Percentiles rank a stretch among this genome's conserved stretches.
These are phyloP conservation scores for Aspergillus taichungensis DNA, from an alignment of 495 filamentous ascomycete genomes.

Conservation along the genomic window DNA sequence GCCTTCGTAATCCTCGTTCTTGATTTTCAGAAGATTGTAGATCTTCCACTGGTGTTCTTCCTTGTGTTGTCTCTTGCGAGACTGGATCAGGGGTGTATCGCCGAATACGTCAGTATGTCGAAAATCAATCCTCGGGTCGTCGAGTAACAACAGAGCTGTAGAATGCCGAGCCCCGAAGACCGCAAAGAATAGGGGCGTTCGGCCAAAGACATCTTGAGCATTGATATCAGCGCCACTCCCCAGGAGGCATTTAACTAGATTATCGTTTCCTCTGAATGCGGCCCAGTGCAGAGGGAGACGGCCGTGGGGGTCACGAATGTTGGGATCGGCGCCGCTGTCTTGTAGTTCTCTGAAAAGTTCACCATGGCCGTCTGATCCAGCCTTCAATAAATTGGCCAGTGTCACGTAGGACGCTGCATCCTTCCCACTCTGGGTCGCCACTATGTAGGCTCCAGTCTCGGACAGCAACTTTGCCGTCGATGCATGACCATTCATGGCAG, in stretches of 20 bases:
- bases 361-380: neutral
- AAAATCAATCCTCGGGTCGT: neutral
- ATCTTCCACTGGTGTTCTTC: neutral
- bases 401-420: conserved; percentile 1
- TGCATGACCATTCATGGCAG: neutral
- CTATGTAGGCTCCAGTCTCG: neutral
- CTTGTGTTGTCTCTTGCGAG: neutral
- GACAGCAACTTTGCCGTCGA: neutral
- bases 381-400: neutral
- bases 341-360: neutral
- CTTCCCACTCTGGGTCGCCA: neutral
- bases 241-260: conserved; percentile 2
- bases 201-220: conserved; percentile 4
- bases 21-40: neutral
- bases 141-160: neutral
- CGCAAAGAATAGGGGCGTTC: conserved; percentile 5
- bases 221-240: conserved; percentile 3
- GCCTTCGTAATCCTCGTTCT: neutral
- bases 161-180: neutral
- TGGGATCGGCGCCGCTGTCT: neutral
- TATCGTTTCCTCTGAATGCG: neutral
- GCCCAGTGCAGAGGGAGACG: conserved; percentile 1
- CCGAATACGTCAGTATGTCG: neutral
- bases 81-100: neutral
- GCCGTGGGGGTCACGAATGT: neutral